Base-by-base conservation (phyloP, 192 early-diverging fungal genomes). In the Backusella tuberculispora region DNA sequence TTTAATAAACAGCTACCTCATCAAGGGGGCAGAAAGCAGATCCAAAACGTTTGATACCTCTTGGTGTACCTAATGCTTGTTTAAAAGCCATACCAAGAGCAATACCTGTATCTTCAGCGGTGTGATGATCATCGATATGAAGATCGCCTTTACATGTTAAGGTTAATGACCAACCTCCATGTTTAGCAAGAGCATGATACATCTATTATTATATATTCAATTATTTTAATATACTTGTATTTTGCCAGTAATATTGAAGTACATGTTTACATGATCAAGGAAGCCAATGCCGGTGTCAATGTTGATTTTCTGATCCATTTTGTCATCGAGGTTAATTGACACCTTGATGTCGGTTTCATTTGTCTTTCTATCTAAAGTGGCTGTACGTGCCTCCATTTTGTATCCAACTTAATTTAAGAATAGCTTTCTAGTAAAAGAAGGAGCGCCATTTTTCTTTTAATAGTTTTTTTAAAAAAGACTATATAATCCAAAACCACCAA, bases 51-150 rank as follows among this genome's bases (percentile, higher is more conserved):
- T 89, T 90, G 80, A 99, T 99, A 2, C 92, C 91, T 48, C 92
- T 92, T 41, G 95, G 92, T 73, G 89, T 87, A 45, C 95, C 96
- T 14, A 99, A 86, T 7, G 98, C 97, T 68, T 96, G 79, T 77
- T 96, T 95, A 77, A 98, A 99, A 4, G 95, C 95, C 84, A 89
- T 89, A 14, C 98, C 97, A 7, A 99, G 88, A 0, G 95, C 93
- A 68, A 99, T 94, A 13, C 94, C 97, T 13, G 92, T 92, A 80
- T 99, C 98, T 81, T 99, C 97, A 38, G 95, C 94, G 9, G 97
- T 95, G 85, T 99, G 98, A 83, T 99, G 97, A 85, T 99, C 97
- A 84, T 98, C 95, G 63, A 99, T 97, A 80, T 98, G 92, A 73
- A 98, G 84, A 81, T 99, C 97, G 46, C 98, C 98, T 45, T 84